Evolutionary conservation across 2,329 filamentous ascomycete genomes (phyloP).

Genomic region (Sporothrix brunneoviolacea): DNA sequence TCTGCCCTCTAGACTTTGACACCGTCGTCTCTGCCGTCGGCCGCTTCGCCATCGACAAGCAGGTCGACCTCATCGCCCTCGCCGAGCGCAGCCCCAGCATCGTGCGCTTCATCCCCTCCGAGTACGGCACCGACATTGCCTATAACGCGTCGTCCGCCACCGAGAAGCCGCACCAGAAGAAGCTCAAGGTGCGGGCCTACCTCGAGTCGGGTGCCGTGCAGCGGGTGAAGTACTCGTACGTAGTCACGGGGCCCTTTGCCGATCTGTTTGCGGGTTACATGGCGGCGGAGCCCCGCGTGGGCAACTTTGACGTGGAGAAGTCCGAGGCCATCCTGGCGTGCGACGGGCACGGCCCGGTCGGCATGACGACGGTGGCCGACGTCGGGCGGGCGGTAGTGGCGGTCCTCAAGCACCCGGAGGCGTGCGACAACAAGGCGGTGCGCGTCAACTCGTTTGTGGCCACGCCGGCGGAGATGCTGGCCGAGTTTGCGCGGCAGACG

Average conservation of each 20-base stretch:
- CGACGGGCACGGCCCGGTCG: conserved; percentile 2
- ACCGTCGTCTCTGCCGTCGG: conserved; percentile 15
- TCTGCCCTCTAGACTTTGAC: conserved; percentile 7
- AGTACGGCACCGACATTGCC: conserved; percentile 15
- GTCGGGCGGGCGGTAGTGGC: conserved; percentile 10
- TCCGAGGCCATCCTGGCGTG: conserved; percentile 1
- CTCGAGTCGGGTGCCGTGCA: conserved; percentile 5
- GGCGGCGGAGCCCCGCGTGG: conserved; percentile 8
- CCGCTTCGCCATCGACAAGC: conserved; percentile 16
- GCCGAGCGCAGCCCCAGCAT: conserved; percentile 44
- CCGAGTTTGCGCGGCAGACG: conserved; percentile 16
- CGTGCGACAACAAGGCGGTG: conserved; percentile 12
- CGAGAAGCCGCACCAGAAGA: conserved; percentile 17
- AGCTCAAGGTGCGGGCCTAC: conserved; percentile 14
- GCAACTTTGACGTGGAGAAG: conserved; percentile 9
- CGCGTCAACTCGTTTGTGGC: conserved; percentile 10
- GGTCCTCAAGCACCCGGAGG: conserved; percentile 9
- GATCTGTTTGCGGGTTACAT: conserved; percentile 13
- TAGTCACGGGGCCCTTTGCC: conserved; percentile 16
- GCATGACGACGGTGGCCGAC: conserved; percentile 15
- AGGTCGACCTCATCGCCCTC: conserved; percentile 12
- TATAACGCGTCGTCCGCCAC: conserved; percentile 11
- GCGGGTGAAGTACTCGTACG: conserved; percentile 5
- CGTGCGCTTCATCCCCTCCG: conserved; percentile 38
- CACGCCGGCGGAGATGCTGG: conserved; percentile 10